A percentile compares a stretch with the other conserved stretches of the same genome.
Conservation (phyloP, 1,284 basidiomycete genomes). For the Ceratobasidium sp. region DNA sequence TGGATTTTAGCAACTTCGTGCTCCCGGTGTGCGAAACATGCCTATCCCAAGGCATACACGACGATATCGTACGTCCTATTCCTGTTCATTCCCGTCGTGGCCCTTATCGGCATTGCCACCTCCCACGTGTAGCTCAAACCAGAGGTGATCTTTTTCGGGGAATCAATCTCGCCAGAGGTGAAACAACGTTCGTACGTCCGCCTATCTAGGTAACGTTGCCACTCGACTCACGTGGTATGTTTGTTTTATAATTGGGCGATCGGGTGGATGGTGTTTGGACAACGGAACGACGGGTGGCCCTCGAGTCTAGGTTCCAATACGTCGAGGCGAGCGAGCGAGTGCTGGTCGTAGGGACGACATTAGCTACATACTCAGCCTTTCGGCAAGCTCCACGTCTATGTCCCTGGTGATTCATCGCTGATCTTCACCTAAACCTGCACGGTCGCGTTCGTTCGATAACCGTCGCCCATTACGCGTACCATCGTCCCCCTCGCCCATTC, state of each 20-base stretch:
- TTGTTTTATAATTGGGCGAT: too few relatives aligned
- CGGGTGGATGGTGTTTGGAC: too few relatives aligned
- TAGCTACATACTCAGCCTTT: conserved; percentile 93
- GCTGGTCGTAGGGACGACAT: conserved; percentile 86
- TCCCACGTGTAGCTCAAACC: conserved; percentile 74
- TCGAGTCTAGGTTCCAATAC: conserved; percentile 65
- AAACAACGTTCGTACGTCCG: conserved; percentile 77
- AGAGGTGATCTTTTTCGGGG: conserved; percentile 90
- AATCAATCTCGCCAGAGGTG: conserved; percentile 75
- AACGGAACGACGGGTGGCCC: too few relatives aligned
- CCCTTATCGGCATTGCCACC: conserved; percentile 18
- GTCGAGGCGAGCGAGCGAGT: conserved; percentile 75
- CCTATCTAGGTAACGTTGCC: neutral
- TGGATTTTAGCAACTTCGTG: conserved; percentile 81
- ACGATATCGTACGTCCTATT: conserved; percentile 65
- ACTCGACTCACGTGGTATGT: neutral
- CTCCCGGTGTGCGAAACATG: conserved; percentile 83
- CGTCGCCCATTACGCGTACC: too few relatives aligned
- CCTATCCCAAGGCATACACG: conserved; percentile 63
- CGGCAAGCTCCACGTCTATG: conserved; percentile 62
- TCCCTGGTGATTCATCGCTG: conserved; percentile 3
- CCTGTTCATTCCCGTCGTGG: neutral
- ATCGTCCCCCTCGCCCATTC: too few relatives aligned
- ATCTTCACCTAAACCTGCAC: neutral
- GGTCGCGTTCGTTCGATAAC: neutral